Evolutionary conservation across 345 rosid species (phyloP).

Genomic region (Camelina neglecta): DNA sequence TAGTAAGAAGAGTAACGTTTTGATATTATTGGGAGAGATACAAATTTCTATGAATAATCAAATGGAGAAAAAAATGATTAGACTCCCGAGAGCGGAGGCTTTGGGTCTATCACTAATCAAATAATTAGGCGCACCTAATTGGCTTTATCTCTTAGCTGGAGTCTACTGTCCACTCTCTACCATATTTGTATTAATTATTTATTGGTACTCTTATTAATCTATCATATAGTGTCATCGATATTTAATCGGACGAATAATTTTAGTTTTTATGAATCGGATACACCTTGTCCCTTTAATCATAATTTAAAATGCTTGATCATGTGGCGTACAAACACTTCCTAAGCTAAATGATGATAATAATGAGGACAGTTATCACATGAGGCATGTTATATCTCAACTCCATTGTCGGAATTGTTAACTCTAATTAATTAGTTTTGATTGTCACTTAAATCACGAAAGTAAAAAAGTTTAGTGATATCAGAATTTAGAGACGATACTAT

Average conservation of each 20-base stretch:
- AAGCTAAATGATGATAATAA: slow-evolving; percentile 7
- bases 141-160: slow-evolving; percentile 44
- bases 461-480: too few species aligned
- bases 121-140: slow-evolving; percentile 44
- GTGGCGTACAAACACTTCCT: slow-evolving; percentile 34
- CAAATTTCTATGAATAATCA: slow-evolving; percentile 17
- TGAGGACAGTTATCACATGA: slow-evolving; percentile 29
- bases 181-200: background rate
- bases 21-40: slow-evolving; percentile 4
- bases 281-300: background rate
- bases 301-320: slow-evolving; percentile 12
- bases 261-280: slow-evolving; percentile 1
- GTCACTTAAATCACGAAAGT: too few species aligned
- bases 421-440: too few species aligned
- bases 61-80: slow-evolving; percentile 20
- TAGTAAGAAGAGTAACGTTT: background rate
- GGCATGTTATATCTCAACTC: slow-evolving; percentile 32
- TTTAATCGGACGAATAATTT: background rate
- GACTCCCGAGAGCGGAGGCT: slow-evolving; percentile 35
- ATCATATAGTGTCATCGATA: background rate
- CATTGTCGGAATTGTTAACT: slow-evolving; percentile 26
- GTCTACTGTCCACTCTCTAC: slow-evolving; percentile 28
- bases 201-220: background rate
- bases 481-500: background rate
- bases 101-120: slow-evolving; percentile 31